Evolutionary conservation across 257 asterid genomes (phyloP).

Genomic region (Solanum tacnaense): DNA sequence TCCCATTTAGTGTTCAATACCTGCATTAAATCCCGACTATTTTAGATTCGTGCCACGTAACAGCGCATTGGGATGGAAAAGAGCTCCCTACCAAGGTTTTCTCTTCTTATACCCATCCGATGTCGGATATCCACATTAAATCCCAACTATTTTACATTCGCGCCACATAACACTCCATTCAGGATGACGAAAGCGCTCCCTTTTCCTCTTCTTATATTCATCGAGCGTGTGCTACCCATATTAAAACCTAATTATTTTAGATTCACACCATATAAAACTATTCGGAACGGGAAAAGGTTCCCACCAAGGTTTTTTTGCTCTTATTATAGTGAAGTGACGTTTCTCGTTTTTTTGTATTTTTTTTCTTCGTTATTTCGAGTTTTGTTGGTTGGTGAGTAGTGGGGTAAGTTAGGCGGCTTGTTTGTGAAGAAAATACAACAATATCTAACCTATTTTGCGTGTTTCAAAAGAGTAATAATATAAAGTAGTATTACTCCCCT

Average conservation of each 20-base stretch:
- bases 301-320: neutral
- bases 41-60: accelerated
- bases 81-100: neutral
- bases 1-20: accelerated
- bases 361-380: neutral
- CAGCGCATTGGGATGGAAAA: accelerated
- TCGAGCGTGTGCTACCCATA: accelerated
- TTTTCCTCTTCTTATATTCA: too few species aligned
- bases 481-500: neutral
- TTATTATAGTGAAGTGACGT: neutral
- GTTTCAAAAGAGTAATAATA: neutral
- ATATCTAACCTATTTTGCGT: neutral
- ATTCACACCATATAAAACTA: too few species aligned
- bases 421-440: neutral
- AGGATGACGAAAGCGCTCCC: too few species aligned
- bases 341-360: neutral
- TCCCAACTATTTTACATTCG: too few species aligned
- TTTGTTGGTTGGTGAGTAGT: neutral
- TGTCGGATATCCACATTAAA: too few species aligned
- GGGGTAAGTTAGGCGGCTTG: conserved; percentile 7
- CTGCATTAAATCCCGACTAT: accelerated
- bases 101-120: neutral
- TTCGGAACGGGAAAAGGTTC: neutral
- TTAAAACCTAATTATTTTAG: too few species aligned
- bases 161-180: too few species aligned